Evolutionary conservation across 2,329 filamentous ascomycete species (phyloP), one percentile per base, ranked within the genome.

Genomic region (Pseudovirgaria hyperparasitica): DNA sequence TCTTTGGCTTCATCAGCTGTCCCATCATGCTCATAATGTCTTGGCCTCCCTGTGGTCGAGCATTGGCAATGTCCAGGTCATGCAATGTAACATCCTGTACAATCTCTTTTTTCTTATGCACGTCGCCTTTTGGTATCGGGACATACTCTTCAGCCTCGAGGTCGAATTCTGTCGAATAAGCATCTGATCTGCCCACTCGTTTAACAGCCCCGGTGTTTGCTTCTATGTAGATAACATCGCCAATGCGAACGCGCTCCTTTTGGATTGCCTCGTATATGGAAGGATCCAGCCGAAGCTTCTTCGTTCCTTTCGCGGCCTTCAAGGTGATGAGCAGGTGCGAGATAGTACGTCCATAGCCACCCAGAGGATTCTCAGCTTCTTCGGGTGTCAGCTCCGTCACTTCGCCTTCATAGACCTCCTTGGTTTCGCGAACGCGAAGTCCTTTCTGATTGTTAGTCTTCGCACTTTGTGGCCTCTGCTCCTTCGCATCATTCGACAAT

Each of bases 1-100:
- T 94, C 65, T 92, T 92, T 35, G 90, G 90, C 70, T 96, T 96
- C 85, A 96, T 94, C 48, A 98, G 63, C 59, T 98, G 90, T 45
- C 90, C 90, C 87, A 98, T 96, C 90, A 98, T 96, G 63, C 86
- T 94, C 86, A 98, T 96, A 40, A 98, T 92, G 55, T 98, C 90
- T 65, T 98, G 90, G 23, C 90, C 90, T 28, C 90, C 90, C 62
- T 96, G 85, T 4, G 90, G 90, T 45, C 87, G 69, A 9, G 90
- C 81, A 48, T 98, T 98, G 38, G 90, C 90, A 36, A 96, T 79
- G 49, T 98, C 90, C 30, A 98, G 66, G 50, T 98, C 90, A 56
- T 98, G 90, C 38, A 98, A 69, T 23, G 90, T 94, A 36, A 98
- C 90, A 48, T 98, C 90, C 55, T 98, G 90, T 19, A 98, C 90